Evolutionary conservation across 371 early-diverging fungal species (phyloP), one percentile per base, ranked within the genome.

Genomic region (Gilbertella persicaria): DNA sequence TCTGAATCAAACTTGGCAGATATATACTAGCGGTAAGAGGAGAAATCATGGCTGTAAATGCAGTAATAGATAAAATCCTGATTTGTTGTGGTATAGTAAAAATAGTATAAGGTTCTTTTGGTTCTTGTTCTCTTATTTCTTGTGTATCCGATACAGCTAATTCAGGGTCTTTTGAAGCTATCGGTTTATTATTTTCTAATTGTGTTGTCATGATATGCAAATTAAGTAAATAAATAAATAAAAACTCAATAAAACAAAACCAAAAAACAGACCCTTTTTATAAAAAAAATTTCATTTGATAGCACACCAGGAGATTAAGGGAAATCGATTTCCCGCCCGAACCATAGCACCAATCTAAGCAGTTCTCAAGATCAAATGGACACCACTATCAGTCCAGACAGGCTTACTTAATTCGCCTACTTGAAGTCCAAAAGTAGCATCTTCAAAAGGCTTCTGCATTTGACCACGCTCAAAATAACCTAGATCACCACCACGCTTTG

Each of bases 341-440:
- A 5, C 28, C 28, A 12, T 33, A 12, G 10, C 10, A 9, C 13
- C 2, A 2, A 10, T 41, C 78, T 84, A 96, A 4, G 82, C 92
- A 10, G 95, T 94, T 62, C 96, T 83, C 53, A 91, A 60, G 51
- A 98, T 96, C 39, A 98, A 68, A 62, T 98, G 98, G 24, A 95
- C 86, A 43, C 98, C 98, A 55, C 92, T 91, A 53, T 94, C 95
- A n/a, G 93, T 87, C 76, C 86, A 87, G 14, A 98, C 84, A 13
- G 91, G 92, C 39, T 74, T 75, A 60, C 88, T 88, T 51, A 96
- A 71, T 68, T 95, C 85, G 4, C 94, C 95, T 4, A 93, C 89
- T 67, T 87, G 53, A 7, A 98, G 79, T 0, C 80, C 88, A 79
- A 88, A 91, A n/a, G 96, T 86, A 2, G 95, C 94, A 10, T 89